Evolutionary conservation across 768 basidiomycete species (phyloP).

Genomic region (Tylopilus felleus): DNA sequence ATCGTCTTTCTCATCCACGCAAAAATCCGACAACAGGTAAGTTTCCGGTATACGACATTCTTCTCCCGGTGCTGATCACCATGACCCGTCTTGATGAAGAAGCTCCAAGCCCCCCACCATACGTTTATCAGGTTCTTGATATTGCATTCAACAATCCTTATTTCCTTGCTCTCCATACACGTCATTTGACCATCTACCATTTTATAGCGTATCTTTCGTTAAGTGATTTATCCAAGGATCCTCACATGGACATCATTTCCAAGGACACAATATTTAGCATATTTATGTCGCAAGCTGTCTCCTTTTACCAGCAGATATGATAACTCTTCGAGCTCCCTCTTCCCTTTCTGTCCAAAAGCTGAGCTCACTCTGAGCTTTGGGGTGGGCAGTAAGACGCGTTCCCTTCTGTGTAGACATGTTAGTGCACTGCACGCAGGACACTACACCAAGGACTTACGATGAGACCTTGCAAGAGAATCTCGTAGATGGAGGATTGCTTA

Average conservation of each 20-base stretch:
- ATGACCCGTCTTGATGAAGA: not conserved
- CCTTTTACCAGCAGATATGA: conserved; percentile 40
- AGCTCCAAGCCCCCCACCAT: conserved; percentile 15
- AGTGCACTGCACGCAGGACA: not conserved
- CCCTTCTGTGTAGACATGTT: conserved; percentile 45
- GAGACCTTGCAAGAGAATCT: conserved; percentile 69
- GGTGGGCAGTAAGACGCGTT: conserved; percentile 69
- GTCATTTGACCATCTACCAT: conserved; percentile 9
- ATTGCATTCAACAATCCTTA: conserved; percentile 2
- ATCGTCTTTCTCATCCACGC: conserved; percentile 62
- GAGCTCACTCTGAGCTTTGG: conserved; percentile 82
- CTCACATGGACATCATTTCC: conserved; percentile 13
- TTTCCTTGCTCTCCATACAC: conserved; percentile 1
- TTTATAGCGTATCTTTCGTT: conserved; percentile 11
- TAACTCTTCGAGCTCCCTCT: conserved; percentile 68
- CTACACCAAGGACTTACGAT: conserved; percentile 50
- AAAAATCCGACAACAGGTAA: conserved; percentile 43
- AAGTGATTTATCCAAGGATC: conserved; percentile 21
- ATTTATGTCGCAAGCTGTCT: conserved; percentile 22
- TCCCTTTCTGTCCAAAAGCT: conserved; percentile 84
- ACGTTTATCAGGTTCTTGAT: conserved; percentile 16
- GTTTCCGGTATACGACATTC: conserved; percentile 9
- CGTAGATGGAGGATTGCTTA: conserved; percentile 71
- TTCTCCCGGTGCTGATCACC: conserved; percentile 3
- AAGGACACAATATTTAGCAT: conserved; percentile 13